Base-by-base conservation (phyloP, 2,329 filamentous ascomycete genomes). In the Apiospora sp. region DNA sequence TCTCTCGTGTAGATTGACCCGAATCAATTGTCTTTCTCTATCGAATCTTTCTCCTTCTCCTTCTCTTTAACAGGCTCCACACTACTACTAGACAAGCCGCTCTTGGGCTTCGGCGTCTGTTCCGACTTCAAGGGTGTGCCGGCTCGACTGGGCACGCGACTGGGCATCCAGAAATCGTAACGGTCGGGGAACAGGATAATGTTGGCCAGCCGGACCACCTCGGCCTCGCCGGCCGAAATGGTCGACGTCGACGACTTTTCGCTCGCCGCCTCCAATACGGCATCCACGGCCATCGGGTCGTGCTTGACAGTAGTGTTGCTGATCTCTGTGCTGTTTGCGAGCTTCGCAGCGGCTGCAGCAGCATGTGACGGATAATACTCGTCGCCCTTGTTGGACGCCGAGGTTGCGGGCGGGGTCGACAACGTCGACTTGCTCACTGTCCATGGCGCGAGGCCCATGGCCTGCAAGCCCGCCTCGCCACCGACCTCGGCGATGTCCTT, bases 361-460 rank as follows among this genome's bases (percentile, higher is more conserved):
- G 19, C 46, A 48, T 19, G 46, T 3, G 27, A 34, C 14, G 27
- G 22, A 19, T 58, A 27, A 5, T 58, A 12, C 1, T 12, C 22
- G 10, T 64, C 58, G 19, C 49, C 54, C 64, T 72, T 69, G 37
- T 72, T 44, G 51, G 34, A 24, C 24, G 72, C 69, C 67, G 48
- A 73, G 78, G 68, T 75, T 78, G 22, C 77, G 75, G 27, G 49
- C 54, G 77, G 70, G 37, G 82, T 78, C 19, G 58, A 41, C 34
- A 64, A 12, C 16, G 58, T 41, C 30, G 58, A 64, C 69, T 82
- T 74, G 74, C 84, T 80, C 4, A 84, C 76, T 67, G 82, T 84
- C 84, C 87, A 90, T 3, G 86, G 87, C 49, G 84, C 84, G 1
- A 91, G 81, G 0, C 89, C 89, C 88, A 91, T 90, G n/a, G 88